These are phyloP conservation scores for Scutellaria galericulata DNA, from an alignment of 257 asterid genomes.

Conservation along the genomic window DNA sequence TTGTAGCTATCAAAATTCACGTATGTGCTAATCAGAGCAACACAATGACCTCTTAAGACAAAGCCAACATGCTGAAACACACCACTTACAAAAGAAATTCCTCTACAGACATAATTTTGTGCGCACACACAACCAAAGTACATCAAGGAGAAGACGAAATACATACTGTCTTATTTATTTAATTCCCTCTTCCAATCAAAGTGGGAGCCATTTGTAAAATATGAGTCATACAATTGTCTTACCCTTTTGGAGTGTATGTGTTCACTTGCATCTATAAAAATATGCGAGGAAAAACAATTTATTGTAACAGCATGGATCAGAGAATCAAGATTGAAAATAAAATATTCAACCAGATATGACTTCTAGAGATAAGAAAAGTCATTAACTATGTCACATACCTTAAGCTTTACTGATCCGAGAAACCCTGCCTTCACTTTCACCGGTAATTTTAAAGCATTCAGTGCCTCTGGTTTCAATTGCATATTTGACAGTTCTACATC, in stretches of 20 bases:
- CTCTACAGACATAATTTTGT: not conserved
- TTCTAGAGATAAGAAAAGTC: constrained; percentile 19
- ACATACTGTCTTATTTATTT: not conserved
- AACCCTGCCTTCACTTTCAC: constrained; percentile 98
- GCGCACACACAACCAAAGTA: not conserved
- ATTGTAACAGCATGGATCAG: not conserved
- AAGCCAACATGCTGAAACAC: not conserved
- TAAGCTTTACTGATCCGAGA: constrained; percentile 95
- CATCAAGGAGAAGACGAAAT: not conserved
- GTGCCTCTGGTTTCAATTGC: constrained; percentile 99
- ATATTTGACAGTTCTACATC: constrained; percentile 92
- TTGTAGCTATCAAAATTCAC: not conserved
- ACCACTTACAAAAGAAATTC: not conserved
- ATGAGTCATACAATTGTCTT: not conserved
- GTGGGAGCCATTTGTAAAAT: not conserved
- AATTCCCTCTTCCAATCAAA: not conserved
- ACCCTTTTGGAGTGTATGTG: not conserved
- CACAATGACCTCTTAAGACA: not conserved
- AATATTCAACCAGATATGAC: constrained; percentile 27
- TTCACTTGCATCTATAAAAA: not conserved
- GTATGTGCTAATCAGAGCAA: not conserved
- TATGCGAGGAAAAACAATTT: not conserved
- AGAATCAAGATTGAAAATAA: constrained; percentile 21
- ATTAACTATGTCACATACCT: constrained; percentile 62
- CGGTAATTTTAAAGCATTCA: constrained; percentile 94